These are phyloP conservation scores for Stachybotrys chartarum DNA, from an alignment of 2,329 filamentous ascomycete species.

Conservation along the genomic window DNA sequence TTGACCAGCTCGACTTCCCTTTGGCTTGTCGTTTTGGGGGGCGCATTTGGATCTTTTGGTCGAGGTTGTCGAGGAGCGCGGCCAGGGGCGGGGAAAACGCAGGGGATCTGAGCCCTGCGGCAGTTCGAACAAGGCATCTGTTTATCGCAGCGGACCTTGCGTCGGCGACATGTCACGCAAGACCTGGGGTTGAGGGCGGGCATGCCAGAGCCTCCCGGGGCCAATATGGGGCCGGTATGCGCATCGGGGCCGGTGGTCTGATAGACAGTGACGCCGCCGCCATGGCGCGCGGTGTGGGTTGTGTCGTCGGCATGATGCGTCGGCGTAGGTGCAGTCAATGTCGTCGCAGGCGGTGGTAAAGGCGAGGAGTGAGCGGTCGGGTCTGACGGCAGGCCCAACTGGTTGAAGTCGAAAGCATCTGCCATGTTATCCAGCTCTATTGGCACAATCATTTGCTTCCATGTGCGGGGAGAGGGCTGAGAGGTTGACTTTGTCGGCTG, in stretches of 20 bases:
- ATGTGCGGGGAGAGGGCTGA: not conserved
- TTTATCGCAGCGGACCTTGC: slow-evolving; percentile 75
- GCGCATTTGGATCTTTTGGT: slow-evolving; percentile 57
- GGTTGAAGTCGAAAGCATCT: not conserved
- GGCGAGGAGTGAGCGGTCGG: not conserved
- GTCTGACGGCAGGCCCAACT: not conserved
- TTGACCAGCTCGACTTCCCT: slow-evolving; percentile 65
- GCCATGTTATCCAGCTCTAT: not conserved
- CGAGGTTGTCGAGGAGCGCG: slow-evolving; percentile 62
- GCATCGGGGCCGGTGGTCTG: slow-evolving; percentile 32
- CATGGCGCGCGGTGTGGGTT: not conserved
- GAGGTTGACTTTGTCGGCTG: not conserved
- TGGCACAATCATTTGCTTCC: not conserved
- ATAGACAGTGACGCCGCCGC: slow-evolving; percentile 29
- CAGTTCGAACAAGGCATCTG: slow-evolving; percentile 71
- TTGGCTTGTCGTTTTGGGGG: slow-evolving; percentile 51
- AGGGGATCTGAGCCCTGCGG: slow-evolving; percentile 61
- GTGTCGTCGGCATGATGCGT: not conserved
- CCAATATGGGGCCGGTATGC: slow-evolving; percentile 25
- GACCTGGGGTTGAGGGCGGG: slow-evolving; percentile 39
- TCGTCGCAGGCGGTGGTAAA: not conserved
- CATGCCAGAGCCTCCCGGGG: slow-evolving; percentile 18
- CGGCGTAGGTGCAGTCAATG: not conserved
- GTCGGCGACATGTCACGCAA: slow-evolving; percentile 42
- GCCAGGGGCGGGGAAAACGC: slow-evolving; percentile 67